phyloP scores from a whole-genome alignment of 768 basidiomycete genomes.

The Podaxis rugospora region DNA sequence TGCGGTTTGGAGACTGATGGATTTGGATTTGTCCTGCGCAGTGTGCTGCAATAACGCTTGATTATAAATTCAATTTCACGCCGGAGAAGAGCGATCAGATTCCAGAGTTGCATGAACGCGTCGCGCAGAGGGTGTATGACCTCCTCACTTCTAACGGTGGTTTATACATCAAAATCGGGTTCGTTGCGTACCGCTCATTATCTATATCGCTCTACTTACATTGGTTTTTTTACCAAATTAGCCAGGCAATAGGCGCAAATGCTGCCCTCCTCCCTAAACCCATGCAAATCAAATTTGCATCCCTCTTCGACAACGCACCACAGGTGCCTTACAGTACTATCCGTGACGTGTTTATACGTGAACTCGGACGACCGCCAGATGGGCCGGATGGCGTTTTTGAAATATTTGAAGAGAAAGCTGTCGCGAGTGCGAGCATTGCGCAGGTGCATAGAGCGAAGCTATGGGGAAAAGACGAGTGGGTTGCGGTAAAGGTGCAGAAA shows the following conservation, averaged over 20 bases:
- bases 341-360: constrained; percentile 58
- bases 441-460: constrained; percentile 82
- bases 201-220: background rate
- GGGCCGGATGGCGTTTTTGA: constrained; percentile 75
- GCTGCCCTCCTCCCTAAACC: constrained; percentile 80
- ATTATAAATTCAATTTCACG: constrained; percentile 88
- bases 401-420: constrained; percentile 67
- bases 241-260: constrained; percentile 82
- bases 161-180: constrained; percentile 81
- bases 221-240: constrained; percentile 16
- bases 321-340: constrained; percentile 74
- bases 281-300: constrained; percentile 77
- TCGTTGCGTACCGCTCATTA: constrained; percentile 4
- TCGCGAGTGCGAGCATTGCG: constrained; percentile 88
- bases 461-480: constrained; percentile 53
- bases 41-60: constrained; percentile 68
- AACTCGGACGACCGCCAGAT: constrained; percentile 63
- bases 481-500: constrained; percentile 94
- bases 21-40: constrained; percentile 18
- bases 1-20: background rate
- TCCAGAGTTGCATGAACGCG: constrained; percentile 78
- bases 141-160: constrained; percentile 82
- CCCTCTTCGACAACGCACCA: constrained; percentile 86
- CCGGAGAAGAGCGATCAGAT: constrained; percentile 68
- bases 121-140: constrained; percentile 71